These are phyloP conservation scores for Komagataella phaffii DNA, from an alignment of 805 yeast genomes.

Conservation along the genomic window DNA sequence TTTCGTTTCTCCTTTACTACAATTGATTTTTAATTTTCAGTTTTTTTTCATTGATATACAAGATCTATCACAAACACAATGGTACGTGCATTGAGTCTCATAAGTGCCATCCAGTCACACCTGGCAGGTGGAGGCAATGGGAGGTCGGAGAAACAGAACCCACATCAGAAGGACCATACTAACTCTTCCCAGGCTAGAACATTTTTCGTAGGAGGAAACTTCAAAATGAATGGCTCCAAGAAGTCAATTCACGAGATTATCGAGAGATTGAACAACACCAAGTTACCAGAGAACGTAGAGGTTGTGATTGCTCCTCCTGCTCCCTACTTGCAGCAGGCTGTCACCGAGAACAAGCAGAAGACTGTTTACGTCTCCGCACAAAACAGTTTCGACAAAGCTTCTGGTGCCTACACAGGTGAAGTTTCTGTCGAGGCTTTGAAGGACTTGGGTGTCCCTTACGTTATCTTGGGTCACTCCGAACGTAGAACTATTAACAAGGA, in stretches of 20 bases:
- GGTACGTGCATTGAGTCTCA: slow-evolving; percentile 3
- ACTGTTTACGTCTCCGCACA: slow-evolving; percentile 82
- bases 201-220: slow-evolving; percentile 98
- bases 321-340: slow-evolving; percentile 75
- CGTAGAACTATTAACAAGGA: slow-evolving; percentile 92
- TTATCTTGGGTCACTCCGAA: slow-evolving; percentile 95
- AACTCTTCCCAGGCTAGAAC: slow-evolving; percentile 47
- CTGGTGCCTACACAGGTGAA: slow-evolving; percentile 99
- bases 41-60: neutral
- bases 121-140: slow-evolving; percentile 1
- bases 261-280: slow-evolving; percentile 67
- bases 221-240: slow-evolving; percentile 95
- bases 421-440: slow-evolving; percentile 76
- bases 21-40: neutral
- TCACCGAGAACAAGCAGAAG: slow-evolving; percentile 48
- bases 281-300: slow-evolving; percentile 67
- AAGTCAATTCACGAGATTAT: slow-evolving; percentile 74
- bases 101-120: neutral
- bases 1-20: neutral
- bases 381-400: slow-evolving; percentile 74
- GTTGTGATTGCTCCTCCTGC: slow-evolving; percentile 97
- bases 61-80: neutral
- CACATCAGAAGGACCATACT: neutral
- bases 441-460: slow-evolving; percentile 92
- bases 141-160: neutral